Percentiles rank a stretch among this genome's conserved stretches.
Conservation (phyloP, 2,329 filamentous ascomycete species). For the Simplicillium aogashimaense region DNA sequence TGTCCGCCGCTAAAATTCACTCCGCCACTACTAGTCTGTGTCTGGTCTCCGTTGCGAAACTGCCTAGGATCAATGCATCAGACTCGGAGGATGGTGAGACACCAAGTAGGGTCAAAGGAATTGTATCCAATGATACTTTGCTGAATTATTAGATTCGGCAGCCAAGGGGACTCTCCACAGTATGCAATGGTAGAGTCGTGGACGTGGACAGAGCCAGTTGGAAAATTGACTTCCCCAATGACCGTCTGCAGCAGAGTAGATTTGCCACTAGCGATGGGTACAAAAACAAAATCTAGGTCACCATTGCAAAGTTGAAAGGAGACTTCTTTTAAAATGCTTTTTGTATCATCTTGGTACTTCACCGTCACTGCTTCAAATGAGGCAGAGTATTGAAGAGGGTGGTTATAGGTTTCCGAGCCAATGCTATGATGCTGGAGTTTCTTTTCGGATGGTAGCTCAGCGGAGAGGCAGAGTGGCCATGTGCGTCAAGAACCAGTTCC, state of each 20-base stretch:
- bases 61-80: slow-evolving; percentile 24
- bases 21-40: slow-evolving; percentile 3
- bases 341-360: neutral
- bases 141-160: neutral
- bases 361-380: neutral
- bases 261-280: neutral
- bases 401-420: neutral
- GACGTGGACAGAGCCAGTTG: neutral
- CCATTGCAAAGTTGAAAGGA: neutral
- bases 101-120: neutral
- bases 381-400: neutral
- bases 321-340: neutral
- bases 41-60: neutral
- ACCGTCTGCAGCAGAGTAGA: neutral
- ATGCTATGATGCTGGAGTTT: too few relatives aligned
- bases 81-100: neutral
- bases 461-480: too few relatives aligned
- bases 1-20: slow-evolving; percentile 10
- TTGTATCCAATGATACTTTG: neutral
- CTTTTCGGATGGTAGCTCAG: too few relatives aligned
- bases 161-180: neutral
- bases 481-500: neutral
- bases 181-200: neutral
- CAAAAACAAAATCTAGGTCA: neutral
- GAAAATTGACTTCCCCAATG: neutral